Conservation (phyloP, 2,329 filamentous ascomycete species). For the Emmonsiellopsis sp. region DNA sequence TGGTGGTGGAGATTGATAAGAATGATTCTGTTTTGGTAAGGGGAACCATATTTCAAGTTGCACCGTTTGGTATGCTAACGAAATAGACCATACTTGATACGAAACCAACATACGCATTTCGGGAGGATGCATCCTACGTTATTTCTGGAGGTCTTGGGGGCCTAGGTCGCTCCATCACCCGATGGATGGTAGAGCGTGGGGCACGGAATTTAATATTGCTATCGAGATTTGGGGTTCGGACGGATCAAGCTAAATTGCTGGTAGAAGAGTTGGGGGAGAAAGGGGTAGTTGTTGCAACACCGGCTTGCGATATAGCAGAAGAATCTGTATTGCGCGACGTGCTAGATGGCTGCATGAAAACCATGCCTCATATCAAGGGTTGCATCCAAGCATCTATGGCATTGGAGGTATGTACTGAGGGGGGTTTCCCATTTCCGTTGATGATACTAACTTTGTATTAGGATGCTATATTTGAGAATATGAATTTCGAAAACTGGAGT, state of each 20-base stretch:
- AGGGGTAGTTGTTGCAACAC: conserved; percentile 2
- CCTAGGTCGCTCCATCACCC: conserved; percentile 3
- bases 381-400: conserved; percentile 15
- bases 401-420: conserved; percentile 4
- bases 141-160: conserved; percentile 6
- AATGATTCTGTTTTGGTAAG: conserved; percentile 14
- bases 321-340: background rate
- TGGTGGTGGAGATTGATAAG: conserved; percentile 20
- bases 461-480: conserved; percentile 7
- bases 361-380: conserved; percentile 14
- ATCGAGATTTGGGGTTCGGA: conserved; percentile 13
- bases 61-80: background rate
- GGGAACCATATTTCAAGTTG: conserved; percentile 5
- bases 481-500: conserved; percentile 8
- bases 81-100: background rate
- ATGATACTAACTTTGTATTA: conserved; percentile 4
- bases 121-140: conserved; percentile 13
- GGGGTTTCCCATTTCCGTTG: conserved; percentile 2
- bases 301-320: conserved; percentile 10
- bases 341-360: background rate
- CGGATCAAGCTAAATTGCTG: conserved; percentile 9
- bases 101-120: conserved; percentile 9
- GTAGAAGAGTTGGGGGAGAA: conserved; percentile 15
- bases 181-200: conserved; percentile 10
- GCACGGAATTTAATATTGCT: conserved; percentile 24